These are phyloP conservation scores for Licmophora abbreviata DNA, from an alignment of 108 stramenopile genomes.

Conservation along the genomic window DNA sequence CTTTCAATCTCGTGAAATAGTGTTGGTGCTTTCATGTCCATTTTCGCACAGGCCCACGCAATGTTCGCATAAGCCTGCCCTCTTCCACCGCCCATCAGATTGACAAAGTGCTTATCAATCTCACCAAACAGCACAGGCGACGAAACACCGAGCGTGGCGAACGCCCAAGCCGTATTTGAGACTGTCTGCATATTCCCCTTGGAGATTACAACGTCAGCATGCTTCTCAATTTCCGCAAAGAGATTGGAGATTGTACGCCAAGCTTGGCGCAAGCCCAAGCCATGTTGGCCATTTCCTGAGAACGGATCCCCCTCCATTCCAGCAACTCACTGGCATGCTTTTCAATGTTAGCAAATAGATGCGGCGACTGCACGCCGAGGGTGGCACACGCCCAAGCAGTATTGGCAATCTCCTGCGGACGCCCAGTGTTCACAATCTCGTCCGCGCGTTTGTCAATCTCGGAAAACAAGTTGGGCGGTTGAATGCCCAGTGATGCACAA, in stretches of 20 bases:
- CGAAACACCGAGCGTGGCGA: conserved; percentile 9
- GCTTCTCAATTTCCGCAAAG: conserved; percentile 6
- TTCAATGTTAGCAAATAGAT: conserved; percentile 3
- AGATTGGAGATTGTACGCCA: conserved; percentile 8
- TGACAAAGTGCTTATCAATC: conserved; percentile 1
- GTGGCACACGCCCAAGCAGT: conserved; percentile 12
- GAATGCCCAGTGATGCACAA: not conserved
- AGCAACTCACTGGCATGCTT: not conserved
- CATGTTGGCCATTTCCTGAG: conserved; percentile 8
- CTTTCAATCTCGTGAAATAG: conserved; percentile 5
- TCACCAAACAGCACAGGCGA: conserved; percentile 8
- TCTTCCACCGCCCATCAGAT: not conserved
- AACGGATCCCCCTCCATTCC: not conserved
- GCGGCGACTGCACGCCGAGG: conserved; percentile 6
- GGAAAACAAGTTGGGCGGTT: not conserved
- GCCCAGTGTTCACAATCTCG: not conserved
- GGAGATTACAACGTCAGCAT: not conserved
- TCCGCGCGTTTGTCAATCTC: conserved; percentile 1
- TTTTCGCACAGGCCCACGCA: conserved; percentile 6
- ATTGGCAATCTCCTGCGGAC: conserved; percentile 16
- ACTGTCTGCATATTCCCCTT: conserved; percentile 4
- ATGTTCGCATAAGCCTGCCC: conserved; percentile 6
- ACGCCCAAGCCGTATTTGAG: conserved; percentile 11
- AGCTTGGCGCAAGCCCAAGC: conserved; percentile 16
- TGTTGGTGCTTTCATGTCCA: conserved; percentile 4